Conservation (phyloP, 2,329 filamentous ascomycete genomes). For the Xylariaceae sp. region DNA sequence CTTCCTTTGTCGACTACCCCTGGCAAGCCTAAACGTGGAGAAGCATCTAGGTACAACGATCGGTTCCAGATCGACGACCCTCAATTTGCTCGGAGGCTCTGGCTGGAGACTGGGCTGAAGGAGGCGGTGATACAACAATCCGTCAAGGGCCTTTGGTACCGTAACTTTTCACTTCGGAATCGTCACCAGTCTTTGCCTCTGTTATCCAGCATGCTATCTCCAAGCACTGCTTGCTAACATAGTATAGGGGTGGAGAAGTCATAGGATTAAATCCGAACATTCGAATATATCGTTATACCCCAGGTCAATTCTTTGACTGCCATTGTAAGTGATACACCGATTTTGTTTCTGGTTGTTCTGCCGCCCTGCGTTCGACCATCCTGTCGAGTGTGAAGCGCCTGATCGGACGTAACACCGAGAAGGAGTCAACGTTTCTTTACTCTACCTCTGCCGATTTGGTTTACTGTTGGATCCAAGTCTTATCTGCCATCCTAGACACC, state of each 20-base stretch:
- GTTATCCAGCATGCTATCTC: neutral
- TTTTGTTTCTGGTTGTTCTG: neutral
- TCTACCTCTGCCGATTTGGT: no score
- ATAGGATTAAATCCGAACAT: conserved; percentile 88
- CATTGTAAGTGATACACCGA: conserved; percentile 63
- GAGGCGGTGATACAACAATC: conserved; percentile 49
- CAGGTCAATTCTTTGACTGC: conserved; percentile 86
- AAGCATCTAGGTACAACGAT: conserved; percentile 84
- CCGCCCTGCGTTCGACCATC: no score
- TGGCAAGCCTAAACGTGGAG: conserved; percentile 70
- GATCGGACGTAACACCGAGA: no score
- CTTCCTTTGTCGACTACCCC: conserved; percentile 76
- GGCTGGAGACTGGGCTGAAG: conserved; percentile 71
- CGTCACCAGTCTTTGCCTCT: neutral
- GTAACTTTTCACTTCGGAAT: conserved; percentile 1
- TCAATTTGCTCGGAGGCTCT: conserved; percentile 69
- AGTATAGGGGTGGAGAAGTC: conserved; percentile 73
- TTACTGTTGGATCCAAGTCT: no score
- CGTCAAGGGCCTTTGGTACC: conserved; percentile 44
- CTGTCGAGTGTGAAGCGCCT: no score
- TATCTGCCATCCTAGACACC: no score
- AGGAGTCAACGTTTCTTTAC: no score
- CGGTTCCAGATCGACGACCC: conserved; percentile 78
- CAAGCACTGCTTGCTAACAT: conserved; percentile 1
- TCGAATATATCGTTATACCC: conserved; percentile 79